phyloP scores from a whole-genome alignment of 495 filamentous ascomycete species.

The Neurospora sp. region DNA sequence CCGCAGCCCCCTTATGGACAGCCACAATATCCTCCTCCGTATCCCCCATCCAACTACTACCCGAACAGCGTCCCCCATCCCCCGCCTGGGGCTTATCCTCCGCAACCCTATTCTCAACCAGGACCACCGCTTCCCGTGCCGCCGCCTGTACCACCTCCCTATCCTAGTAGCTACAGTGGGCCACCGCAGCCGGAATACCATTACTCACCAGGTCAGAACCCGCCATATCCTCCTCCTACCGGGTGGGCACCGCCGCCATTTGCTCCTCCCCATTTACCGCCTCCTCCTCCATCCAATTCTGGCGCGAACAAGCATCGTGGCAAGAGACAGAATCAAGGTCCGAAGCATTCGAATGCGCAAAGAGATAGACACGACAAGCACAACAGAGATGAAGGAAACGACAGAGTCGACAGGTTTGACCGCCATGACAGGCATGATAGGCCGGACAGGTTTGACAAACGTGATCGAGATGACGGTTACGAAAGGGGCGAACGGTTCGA shows the following conservation, averaged over 20 bases:
- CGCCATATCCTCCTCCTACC: slow-evolving; percentile 12
- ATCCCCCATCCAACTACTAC: slow-evolving; percentile 21
- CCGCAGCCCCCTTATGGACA: slow-evolving; percentile 18
- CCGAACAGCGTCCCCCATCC: slow-evolving; percentile 13
- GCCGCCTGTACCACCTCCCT: slow-evolving; percentile 17
- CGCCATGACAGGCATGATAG: neutral
- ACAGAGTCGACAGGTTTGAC: neutral
- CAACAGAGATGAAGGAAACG: neutral
- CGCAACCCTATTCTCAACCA: slow-evolving; percentile 12
- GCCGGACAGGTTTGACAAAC: neutral
- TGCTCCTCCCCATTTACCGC: slow-evolving; percentile 11
- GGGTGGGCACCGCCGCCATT: slow-evolving; percentile 13
- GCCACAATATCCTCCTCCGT: slow-evolving; percentile 18
- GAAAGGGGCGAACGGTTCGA: neutral
- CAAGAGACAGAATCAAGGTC: slow-evolving; percentile 14
- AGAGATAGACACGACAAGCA: slow-evolving; percentile 6
- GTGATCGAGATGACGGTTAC: neutral
- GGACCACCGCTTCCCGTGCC: slow-evolving; percentile 14
- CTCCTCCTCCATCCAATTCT: slow-evolving; percentile 5
- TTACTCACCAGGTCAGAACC: slow-evolving; percentile 12
- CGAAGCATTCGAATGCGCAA: slow-evolving; percentile 3
- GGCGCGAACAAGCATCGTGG: slow-evolving; percentile 8
- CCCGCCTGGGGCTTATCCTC: slow-evolving; percentile 12
- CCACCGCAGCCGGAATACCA: slow-evolving; percentile 18
- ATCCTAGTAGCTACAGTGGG: slow-evolving; percentile 16